These are phyloP conservation scores for Strobilomyces echinocephalus DNA, from an alignment of 768 basidiomycete species.

Conservation along the genomic window DNA sequence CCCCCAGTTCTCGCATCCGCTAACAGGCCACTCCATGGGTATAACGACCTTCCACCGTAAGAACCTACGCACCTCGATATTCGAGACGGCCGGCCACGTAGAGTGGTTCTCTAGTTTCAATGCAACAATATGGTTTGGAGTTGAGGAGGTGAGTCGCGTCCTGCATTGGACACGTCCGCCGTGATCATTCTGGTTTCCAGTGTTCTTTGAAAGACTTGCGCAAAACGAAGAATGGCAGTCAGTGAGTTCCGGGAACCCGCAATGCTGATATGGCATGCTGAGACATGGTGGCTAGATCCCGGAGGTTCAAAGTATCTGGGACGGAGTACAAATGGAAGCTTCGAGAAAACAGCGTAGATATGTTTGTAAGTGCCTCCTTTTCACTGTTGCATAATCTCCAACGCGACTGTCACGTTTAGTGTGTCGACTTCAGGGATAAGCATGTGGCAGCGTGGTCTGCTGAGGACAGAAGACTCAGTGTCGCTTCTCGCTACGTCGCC, in stretches of 20 bases:
- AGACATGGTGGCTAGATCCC: constrained; percentile 36
- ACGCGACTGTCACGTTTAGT: constrained; percentile 31
- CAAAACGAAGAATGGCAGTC: constrained; percentile 46
- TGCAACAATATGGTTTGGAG: constrained; percentile 45
- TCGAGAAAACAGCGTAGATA: constrained; percentile 37
- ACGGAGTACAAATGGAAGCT: constrained; percentile 58
- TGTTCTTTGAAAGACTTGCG: constrained; percentile 45
- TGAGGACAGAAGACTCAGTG: constrained; percentile 35
- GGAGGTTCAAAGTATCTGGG: constrained; percentile 47
- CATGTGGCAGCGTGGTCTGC: constrained; percentile 46
- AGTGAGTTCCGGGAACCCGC: constrained; percentile 30
- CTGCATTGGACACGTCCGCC: neutral
- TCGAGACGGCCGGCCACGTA: constrained; percentile 51
- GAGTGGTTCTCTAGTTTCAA: constrained; percentile 46
- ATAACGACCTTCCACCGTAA: constrained; percentile 47
- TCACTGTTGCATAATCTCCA: neutral
- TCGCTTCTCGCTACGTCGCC: constrained; percentile 35
- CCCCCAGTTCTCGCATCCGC: constrained; percentile 42
- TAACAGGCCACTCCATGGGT: constrained; percentile 38
- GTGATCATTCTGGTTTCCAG: constrained; percentile 19
- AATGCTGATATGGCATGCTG: neutral
- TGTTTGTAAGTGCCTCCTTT: constrained; percentile 36
- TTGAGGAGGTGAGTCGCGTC: constrained; percentile 36
- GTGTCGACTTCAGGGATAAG: constrained; percentile 45
- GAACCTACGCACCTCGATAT: constrained; percentile 39